Base-by-base conservation (phyloP, 2,329 filamentous ascomycete genomes). In the Magnaporthiopsis poae region DNA sequence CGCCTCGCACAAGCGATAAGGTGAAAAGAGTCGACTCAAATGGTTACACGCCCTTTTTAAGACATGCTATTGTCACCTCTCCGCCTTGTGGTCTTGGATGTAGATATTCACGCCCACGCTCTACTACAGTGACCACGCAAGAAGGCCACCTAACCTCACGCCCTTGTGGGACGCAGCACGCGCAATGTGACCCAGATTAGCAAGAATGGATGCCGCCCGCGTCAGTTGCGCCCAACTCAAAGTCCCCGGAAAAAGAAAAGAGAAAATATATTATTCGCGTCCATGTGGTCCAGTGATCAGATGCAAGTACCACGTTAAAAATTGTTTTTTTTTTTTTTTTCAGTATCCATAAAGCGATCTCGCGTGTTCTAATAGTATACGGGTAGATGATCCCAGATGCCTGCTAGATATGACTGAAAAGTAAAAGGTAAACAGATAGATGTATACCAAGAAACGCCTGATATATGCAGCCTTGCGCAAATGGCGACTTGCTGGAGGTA, bases 401-500 rank as follows among this genome's bases (percentile, higher is more conserved):
- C 21, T 25, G 46, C 46, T 21, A n/a, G 46, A 29, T 4, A 31
- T 13, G 11, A 15, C 3, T 5, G 12, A 61, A 61, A 25, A 61
- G 9, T 13, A 33, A 61, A 18, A 12, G 31, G 31, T 5, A 31
- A 27, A 8, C 25, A 18, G 27, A 21, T 18, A 27, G 9, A 15
- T 31, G 13, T 61, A 21, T 18, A 61, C 21, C 29, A 33, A 27
- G 25, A 25, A 31, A 63, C n/a, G n/a, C 36, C 36, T 8, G 13
- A n/a, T 63, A 52, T 63, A 63, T 63, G 62, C 62, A 52, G n/a
- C 62, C 36, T n/a, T 12, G 46, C 35, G 33, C 62, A 25, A 25
- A 15, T 63, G 62, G 46, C 46, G 13, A 56, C 46, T 56, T 56
- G 46, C 46, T 56, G n/a, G 7, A n/a, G 21, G 46, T 56, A 56